Percentiles rank a stretch among this genome's conserved stretches.
phyloP scores from a whole-genome alignment of 129 eudicot genomes.

The Erigeron canadensis region DNA sequence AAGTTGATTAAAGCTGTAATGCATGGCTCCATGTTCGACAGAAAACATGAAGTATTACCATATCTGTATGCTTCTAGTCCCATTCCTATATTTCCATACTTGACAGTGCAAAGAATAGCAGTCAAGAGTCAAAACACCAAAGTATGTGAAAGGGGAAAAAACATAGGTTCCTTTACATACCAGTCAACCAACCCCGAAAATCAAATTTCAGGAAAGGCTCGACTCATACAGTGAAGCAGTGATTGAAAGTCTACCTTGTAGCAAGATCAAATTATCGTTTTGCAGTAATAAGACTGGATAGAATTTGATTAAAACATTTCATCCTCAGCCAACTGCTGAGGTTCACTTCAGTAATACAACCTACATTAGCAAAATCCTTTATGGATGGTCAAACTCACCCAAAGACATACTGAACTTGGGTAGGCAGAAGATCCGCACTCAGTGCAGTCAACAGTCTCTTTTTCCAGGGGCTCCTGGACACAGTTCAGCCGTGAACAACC shows the following conservation, averaged over 20 bases:
- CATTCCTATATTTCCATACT: slow-evolving; percentile 89
- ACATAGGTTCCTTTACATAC: slow-evolving; percentile 32
- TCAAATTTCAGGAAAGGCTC: slow-evolving; percentile 59
- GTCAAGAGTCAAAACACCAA: slow-evolving; percentile 25
- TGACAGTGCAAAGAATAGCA: slow-evolving; percentile 95
- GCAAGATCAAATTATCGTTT: slow-evolving; percentile 98
- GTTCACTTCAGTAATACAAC: slow-evolving; percentile 20
- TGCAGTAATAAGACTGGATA: slow-evolving; percentile 87
- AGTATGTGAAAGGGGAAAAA: neutral
- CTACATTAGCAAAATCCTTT: slow-evolving; percentile 7
- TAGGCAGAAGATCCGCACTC: slow-evolving; percentile 92
- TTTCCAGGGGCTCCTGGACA: slow-evolving; percentile 75
- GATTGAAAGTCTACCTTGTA: slow-evolving; percentile 74
- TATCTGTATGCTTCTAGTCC: slow-evolving; percentile 94
- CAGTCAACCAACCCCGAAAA: slow-evolving; percentile 83
- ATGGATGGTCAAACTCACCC: slow-evolving; percentile 35
- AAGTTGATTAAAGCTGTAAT: neutral
- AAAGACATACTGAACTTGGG: slow-evolving; percentile 80
- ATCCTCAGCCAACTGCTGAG: slow-evolving; percentile 92
- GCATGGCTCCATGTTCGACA: neutral
- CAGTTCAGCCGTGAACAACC: slow-evolving; percentile 18
- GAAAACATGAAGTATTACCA: slow-evolving; percentile 39
- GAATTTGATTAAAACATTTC: slow-evolving; percentile 84
- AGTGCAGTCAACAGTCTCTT: slow-evolving; percentile 80
- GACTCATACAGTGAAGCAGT: slow-evolving; percentile 55